Conservation (phyloP, 371 early-diverging fungal genomes). For the Dinochytrium kinnereticum region DNA sequence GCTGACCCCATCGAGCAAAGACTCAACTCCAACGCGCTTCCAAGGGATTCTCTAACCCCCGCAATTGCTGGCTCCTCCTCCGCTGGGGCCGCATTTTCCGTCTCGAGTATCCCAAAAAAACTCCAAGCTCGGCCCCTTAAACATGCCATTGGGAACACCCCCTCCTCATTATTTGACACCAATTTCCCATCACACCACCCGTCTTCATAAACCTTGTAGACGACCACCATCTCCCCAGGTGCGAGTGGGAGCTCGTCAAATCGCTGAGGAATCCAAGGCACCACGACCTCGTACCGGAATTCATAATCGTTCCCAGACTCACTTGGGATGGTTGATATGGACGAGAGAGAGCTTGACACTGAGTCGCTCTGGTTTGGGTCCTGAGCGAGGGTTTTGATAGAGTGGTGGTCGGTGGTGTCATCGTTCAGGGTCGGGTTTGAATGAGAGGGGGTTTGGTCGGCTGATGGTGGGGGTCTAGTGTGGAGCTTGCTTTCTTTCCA, state of each 20-base stretch:
- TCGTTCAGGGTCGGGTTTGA: too few species aligned
- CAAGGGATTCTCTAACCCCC: too few species aligned
- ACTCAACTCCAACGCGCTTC: too few species aligned
- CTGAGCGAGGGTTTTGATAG: too few species aligned
- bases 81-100: background rate
- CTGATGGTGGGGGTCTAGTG: too few species aligned
- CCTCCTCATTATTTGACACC: conserved; percentile 24
- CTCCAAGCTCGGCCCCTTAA: conserved; percentile 22
- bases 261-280: conserved; percentile 34
- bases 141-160: conserved; percentile 36
- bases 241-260: conserved; percentile 37
- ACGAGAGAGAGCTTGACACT: conserved; percentile 1
- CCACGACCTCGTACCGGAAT: conserved; percentile 23
- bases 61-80: background rate
- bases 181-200: conserved; percentile 38
- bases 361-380: too few species aligned
- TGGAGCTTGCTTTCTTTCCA: too few species aligned
- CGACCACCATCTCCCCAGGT: conserved; percentile 35
- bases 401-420: too few species aligned
- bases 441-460: too few species aligned
- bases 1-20: too few species aligned
- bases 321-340: conserved; percentile 16
- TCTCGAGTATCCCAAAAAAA: conserved; percentile 16
- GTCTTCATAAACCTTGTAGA: conserved; percentile 39
- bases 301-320: conserved; percentile 10